Evolutionary conservation across 148 eudicot genomes (phyloP).

Genomic region (Amaranthus cruentus): DNA sequence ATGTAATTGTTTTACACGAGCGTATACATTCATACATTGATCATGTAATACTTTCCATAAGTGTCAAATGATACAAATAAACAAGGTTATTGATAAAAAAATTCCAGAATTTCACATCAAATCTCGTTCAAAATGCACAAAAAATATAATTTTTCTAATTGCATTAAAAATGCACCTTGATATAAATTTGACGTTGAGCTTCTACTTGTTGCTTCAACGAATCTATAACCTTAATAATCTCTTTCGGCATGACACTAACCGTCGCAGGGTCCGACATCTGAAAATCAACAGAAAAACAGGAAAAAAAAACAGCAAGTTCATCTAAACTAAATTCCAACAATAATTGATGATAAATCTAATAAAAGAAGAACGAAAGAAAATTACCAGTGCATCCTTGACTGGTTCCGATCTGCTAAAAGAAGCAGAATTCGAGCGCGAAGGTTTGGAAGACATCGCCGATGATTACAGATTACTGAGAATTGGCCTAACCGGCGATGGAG

Average conservation of each 20-base stretch:
- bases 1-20: not conserved
- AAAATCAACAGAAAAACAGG: not conserved
- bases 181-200: constrained; percentile 46
- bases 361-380: not conserved
- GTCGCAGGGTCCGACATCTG: constrained; percentile 36
- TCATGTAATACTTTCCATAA: not conserved
- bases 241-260: constrained; percentile 29
- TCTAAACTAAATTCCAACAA: not conserved
- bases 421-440: constrained; percentile 25
- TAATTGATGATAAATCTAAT: not conserved
- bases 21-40: not conserved
- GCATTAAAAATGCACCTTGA: constrained; percentile 44
- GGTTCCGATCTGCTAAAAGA: constrained; percentile 27
- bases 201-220: constrained; percentile 63
- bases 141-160: not conserved
- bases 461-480: not conserved
- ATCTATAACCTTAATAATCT: constrained; percentile 57
- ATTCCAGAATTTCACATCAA: not conserved
- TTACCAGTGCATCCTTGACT: constrained; percentile 23
- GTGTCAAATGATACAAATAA: not conserved
- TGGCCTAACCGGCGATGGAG: constrained; percentile 9
- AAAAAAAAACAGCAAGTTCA: not conserved
- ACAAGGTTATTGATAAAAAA: no score
- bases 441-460: constrained; percentile 28
- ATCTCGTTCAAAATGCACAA: not conserved